Percentiles rank a stretch among this genome's conserved stretches.
Evolutionary conservation across 73 alveolate species (phyloP).

Genomic region (Loxodes magnus): DNA sequence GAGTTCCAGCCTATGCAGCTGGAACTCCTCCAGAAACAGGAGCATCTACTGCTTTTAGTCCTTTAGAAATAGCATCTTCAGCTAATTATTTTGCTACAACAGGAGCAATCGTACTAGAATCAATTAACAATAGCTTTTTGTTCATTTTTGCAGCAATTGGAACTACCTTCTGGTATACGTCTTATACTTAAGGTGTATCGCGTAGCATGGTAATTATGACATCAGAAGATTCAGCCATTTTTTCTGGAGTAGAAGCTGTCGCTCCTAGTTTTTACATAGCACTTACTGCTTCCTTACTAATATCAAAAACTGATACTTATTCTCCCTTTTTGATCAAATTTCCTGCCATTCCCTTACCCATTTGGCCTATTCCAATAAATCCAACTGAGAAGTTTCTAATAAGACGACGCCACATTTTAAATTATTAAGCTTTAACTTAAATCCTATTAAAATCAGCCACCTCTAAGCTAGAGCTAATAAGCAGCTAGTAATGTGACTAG

Average conservation of each 20-base stretch:
- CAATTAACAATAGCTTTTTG: constrained; percentile 40
- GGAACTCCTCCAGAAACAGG: constrained; percentile 81
- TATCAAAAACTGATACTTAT: constrained; percentile 47
- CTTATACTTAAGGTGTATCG: constrained; percentile 33
- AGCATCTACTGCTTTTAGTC: constrained; percentile 43
- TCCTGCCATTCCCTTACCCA: constrained; percentile 58
- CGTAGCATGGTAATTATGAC: constrained; percentile 56
- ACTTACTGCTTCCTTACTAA: constrained; percentile 18
- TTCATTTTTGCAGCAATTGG: constrained; percentile 30
- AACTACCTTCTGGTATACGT: constrained; percentile 52
- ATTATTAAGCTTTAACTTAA: no score
- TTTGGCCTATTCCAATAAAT: constrained; percentile 63
- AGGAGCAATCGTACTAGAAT: constrained; percentile 61
- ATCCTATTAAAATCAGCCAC: no score
- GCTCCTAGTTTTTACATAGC: constrained; percentile 24
- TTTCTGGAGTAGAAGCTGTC: constrained; percentile 31
- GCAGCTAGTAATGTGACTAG: no score
- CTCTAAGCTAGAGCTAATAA: no score
- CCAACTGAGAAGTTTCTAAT: no score
- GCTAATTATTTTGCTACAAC: constrained; percentile 47
- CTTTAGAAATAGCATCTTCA: constrained; percentile 47
- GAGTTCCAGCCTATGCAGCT: constrained; percentile 62
- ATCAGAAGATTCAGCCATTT: constrained; percentile 36
- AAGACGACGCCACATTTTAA: no score
- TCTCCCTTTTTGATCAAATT: constrained; percentile 25